Conservation (phyloP, 225 moss, liverwort and hornwort species). For the Marchantia paleacea region DNA sequence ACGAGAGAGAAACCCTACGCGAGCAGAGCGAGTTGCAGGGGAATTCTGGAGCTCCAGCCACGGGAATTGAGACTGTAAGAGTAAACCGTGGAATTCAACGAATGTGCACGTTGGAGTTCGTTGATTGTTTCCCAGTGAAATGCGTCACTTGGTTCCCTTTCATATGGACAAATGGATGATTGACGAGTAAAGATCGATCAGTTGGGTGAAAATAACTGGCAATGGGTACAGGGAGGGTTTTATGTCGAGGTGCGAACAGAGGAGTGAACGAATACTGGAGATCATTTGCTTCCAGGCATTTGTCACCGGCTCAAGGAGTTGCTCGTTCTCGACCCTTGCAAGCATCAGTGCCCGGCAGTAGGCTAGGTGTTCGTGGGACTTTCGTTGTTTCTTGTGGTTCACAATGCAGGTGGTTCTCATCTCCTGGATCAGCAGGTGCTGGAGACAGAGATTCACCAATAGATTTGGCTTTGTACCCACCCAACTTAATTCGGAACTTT, state of each 20-base stretch:
- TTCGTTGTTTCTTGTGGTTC: neutral
- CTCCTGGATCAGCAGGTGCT: conserved; percentile 15
- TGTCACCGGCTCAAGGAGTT: neutral
- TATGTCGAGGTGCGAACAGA: conserved; percentile 10
- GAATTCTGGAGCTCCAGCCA: too few species aligned
- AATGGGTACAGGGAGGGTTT: conserved; percentile 7
- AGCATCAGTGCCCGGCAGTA: neutral
- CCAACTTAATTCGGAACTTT: conserved; percentile 72
- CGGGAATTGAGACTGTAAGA: too few species aligned
- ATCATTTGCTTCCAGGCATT: neutral
- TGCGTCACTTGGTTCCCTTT: too few species aligned
- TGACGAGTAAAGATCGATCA: neutral
- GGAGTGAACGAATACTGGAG: conserved; percentile 1
- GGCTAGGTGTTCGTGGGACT: neutral
- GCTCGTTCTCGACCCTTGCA: neutral
- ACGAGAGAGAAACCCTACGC: too few species aligned
- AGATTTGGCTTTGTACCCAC: conserved; percentile 70
- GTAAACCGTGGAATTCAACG: too few species aligned
- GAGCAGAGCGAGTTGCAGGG: too few species aligned
- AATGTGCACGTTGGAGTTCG: too few species aligned
- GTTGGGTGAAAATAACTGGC: neutral
- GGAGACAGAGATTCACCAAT: conserved; percentile 61
- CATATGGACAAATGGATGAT: neutral
- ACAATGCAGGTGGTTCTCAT: conserved; percentile 29
- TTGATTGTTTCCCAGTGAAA: too few species aligned